A percentile compares a stretch with the other conserved stretches of the same genome.
These are phyloP conservation scores for Inonotus obliquus DNA, from an alignment of 1,284 basidiomycete species.

Conservation along the genomic window DNA sequence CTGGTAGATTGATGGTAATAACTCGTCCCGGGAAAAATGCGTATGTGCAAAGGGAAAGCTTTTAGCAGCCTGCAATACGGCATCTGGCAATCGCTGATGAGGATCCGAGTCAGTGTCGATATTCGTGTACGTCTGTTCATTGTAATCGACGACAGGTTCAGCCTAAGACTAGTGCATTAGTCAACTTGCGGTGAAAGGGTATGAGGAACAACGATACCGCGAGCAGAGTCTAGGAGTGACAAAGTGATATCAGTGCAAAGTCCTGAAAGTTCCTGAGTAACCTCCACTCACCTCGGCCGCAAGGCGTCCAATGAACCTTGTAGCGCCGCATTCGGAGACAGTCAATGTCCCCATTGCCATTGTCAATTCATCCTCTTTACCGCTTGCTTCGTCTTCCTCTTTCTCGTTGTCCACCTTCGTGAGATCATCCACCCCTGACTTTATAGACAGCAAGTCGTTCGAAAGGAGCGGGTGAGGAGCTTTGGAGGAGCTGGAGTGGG, in stretches of 20 bases:
- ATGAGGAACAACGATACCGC: not conserved
- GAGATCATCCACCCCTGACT: constrained; percentile 8
- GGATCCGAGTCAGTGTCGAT: not conserved
- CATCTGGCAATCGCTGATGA: not conserved
- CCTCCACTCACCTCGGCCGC: not conserved
- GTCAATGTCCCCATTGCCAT: constrained; percentile 13
- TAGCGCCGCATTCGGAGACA: constrained; percentile 5
- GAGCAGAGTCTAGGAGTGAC: not conserved
- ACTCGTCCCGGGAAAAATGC: constrained; percentile 7
- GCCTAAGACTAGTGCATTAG: not conserved
- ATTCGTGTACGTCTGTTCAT: not conserved
- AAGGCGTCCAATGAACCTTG: constrained; percentile 6
- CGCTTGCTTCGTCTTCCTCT: not conserved
- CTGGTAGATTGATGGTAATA: constrained; percentile 8
- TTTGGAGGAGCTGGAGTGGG: constrained; percentile 7
- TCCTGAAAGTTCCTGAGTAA: not conserved
- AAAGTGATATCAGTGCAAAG: not conserved
- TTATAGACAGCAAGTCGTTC: constrained; percentile 8
- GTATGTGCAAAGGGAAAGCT: constrained; percentile 13
- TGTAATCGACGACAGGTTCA: not conserved
- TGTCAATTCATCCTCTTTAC: constrained; percentile 9
- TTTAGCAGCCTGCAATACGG: not conserved
- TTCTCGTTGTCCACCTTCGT: not conserved
- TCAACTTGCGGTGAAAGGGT: not conserved
- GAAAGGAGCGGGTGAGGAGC: constrained; percentile 15